These are phyloP conservation scores for Aspergillus sp. DNA, from an alignment of 2,329 filamentous ascomycete species.

Conservation along the genomic window DNA sequence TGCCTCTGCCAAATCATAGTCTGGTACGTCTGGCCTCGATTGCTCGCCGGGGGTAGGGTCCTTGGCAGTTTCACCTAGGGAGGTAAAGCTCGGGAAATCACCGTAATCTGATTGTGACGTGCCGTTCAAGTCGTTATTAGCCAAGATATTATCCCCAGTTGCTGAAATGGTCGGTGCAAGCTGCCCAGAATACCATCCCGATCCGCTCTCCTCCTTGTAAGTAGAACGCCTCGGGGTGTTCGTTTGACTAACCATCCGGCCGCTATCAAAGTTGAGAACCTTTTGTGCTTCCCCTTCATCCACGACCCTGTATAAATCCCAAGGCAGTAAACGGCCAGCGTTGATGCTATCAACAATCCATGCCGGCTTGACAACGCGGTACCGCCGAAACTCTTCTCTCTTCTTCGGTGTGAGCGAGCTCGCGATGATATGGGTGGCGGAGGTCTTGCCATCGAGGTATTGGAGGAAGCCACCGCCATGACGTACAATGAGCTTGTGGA, in stretches of 20 bases:
- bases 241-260: slow-evolving; percentile 65
- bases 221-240: slow-evolving; percentile 57
- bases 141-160: slow-evolving; percentile 18
- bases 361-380: slow-evolving; percentile 89
- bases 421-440: slow-evolving; percentile 93
- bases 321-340: slow-evolving; percentile 78
- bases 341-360: slow-evolving; percentile 91
- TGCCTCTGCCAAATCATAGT: not conserved
- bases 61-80: slow-evolving; percentile 17
- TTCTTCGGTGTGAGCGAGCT: slow-evolving; percentile 91
- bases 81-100: slow-evolving; percentile 36
- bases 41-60: not conserved
- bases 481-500: slow-evolving; percentile 83
- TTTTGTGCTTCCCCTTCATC: slow-evolving; percentile 83
- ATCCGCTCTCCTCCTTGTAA: slow-evolving; percentile 78
- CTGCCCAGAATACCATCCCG: slow-evolving; percentile 67
- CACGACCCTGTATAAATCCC: slow-evolving; percentile 80
- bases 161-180: slow-evolving; percentile 62
- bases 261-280: slow-evolving; percentile 64
- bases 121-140: slow-evolving; percentile 25
- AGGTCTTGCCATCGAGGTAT: slow-evolving; percentile 91
- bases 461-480: slow-evolving; percentile 95
- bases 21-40: not conserved
- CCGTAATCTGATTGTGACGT: slow-evolving; percentile 47
- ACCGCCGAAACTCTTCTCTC: slow-evolving; percentile 78